Evolutionary conservation across 331 rosid species (phyloP).

Genomic region (Pyrus hybrid): DNA sequence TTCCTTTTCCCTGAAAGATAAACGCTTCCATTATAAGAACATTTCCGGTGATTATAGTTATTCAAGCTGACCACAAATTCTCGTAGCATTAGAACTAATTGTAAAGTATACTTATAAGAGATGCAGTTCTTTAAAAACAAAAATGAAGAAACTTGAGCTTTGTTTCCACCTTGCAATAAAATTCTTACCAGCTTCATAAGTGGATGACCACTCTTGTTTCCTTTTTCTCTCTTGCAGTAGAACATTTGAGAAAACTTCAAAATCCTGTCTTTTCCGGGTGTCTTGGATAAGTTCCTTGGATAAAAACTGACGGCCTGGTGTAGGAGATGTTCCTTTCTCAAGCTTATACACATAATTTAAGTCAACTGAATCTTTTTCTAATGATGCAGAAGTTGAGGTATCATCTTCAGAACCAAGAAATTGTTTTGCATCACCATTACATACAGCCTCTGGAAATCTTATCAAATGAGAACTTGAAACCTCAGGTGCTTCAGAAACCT

Average conservation of each 20-base stretch:
- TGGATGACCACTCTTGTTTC: conserved; percentile 16
- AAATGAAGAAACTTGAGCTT: background rate
- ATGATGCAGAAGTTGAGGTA: conserved; percentile 7
- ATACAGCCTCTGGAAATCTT: conserved; percentile 29
- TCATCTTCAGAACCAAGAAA: background rate
- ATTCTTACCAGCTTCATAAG: conserved; percentile 26
- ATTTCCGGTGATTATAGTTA: background rate
- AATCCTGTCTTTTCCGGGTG: conserved; percentile 12
- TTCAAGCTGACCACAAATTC: background rate
- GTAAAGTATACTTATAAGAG: background rate
- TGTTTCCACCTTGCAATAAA: background rate
- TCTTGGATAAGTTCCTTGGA: conserved; percentile 17
- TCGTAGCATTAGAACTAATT: background rate
- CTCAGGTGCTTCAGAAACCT: conserved; percentile 20
- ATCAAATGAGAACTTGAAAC: conserved; percentile 26
- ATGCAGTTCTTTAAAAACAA: background rate
- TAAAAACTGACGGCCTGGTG: conserved; percentile 15
- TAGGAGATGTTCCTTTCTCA: conserved; percentile 16
- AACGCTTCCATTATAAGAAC: background rate
- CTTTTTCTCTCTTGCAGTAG: conserved; percentile 12
- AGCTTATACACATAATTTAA: conserved; percentile 30
- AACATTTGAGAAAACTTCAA: conserved; percentile 10
- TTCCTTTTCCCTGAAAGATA: conserved; percentile 20
- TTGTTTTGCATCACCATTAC: conserved; percentile 20
- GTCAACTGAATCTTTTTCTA: conserved; percentile 25